Conservation (phyloP, 2,329 filamentous ascomycete genomes). For the Fusarium sp. region DNA sequence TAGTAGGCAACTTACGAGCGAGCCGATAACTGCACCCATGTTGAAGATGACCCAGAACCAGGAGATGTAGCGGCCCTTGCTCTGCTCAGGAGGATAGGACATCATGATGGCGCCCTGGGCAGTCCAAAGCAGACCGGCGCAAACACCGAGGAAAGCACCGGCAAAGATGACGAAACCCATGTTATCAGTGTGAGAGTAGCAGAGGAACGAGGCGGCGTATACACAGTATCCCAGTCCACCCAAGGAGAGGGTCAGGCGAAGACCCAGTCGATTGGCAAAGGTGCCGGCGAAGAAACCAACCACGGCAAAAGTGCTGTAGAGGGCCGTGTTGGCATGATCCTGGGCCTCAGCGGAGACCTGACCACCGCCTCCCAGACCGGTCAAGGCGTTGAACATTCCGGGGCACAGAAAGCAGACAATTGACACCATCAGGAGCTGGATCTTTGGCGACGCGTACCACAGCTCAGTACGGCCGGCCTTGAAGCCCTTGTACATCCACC, state of each 20-base stretch:
- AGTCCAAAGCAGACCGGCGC: slow-evolving; percentile 86
- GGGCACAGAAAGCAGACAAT: slow-evolving; percentile 74
- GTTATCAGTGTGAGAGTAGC: slow-evolving; percentile 78
- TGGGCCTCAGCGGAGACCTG: slow-evolving; percentile 65
- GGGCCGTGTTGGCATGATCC: slow-evolving; percentile 78
- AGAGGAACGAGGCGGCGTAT: slow-evolving; percentile 80
- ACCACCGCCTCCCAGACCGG: slow-evolving; percentile 75
- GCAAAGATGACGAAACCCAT: slow-evolving; percentile 83
- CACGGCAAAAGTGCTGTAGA: slow-evolving; percentile 81
- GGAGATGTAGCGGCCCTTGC: slow-evolving; percentile 91
- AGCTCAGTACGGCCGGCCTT: slow-evolving; percentile 69
- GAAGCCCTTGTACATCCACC: slow-evolving; percentile 79
- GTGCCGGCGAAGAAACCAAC: slow-evolving; percentile 82
- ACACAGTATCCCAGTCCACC: slow-evolving; percentile 85
- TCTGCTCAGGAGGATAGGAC: slow-evolving; percentile 85
- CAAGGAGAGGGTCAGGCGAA: slow-evolving; percentile 77
- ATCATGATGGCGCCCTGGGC: slow-evolving; percentile 92
- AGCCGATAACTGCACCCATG: slow-evolving; percentile 89
- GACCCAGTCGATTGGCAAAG: slow-evolving; percentile 82
- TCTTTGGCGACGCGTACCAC: slow-evolving; percentile 82
- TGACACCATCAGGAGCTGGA: slow-evolving; percentile 79
- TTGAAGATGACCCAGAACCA: slow-evolving; percentile 98
- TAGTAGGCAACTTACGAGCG: slow-evolving; percentile 62
- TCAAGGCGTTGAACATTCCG: slow-evolving; percentile 80
- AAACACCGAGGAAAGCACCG: slow-evolving; percentile 82